Evolutionary conservation across 2,329 filamentous ascomycete species (phyloP), one percentile per base, ranked within the genome.

Genomic region (Cladosporium sp.): DNA sequence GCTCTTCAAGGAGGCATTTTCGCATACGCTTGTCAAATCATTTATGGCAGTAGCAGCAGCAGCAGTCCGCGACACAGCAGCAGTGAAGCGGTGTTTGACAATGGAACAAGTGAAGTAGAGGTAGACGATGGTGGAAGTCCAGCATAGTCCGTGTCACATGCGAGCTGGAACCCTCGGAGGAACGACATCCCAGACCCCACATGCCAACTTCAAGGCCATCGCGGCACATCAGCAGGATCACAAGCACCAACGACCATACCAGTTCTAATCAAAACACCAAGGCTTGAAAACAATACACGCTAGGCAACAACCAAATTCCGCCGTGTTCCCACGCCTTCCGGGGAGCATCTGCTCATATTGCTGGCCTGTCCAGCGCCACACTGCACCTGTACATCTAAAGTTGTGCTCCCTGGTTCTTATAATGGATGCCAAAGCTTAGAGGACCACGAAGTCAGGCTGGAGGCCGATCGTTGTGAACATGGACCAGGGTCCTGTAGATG

Each of bases 401-500:
- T 9, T 44, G 44, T 44, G 45, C 12, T 35, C 20, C 25, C n/a
- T 12, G 25, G 17, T 20, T 34, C 5, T 19, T 10, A 48, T 32
- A 4, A 48, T 48, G 45, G 28, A 17, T 22, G 45, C 8, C 19
- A 34, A 9, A 34, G 45, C 45, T 17, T 48, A 35, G 15, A 17
- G 22, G 7, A 25, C 13, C 10, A 15, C 28, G 13, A 13, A 12
- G 7, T 3, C 13, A 48, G 45, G 25, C 45, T 19, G 19, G 17
- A 7, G 22, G 45, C n/a, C n/a, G n/a, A n/a, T 17, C 45, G 13
- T 15, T 48, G n/a, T 13, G 1, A 37, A 22, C 20, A 70, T 70
- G 67, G 68, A 70, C 28, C 61, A 65, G 54, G 68, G 67, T 9
- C 68, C 68, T 20, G 63, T 68, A 13, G 68, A 70, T 58, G 66